These are phyloP conservation scores for Blastocystis hominis DNA, from an alignment of 352 stramenopile genomes.

Conservation along the genomic window DNA sequence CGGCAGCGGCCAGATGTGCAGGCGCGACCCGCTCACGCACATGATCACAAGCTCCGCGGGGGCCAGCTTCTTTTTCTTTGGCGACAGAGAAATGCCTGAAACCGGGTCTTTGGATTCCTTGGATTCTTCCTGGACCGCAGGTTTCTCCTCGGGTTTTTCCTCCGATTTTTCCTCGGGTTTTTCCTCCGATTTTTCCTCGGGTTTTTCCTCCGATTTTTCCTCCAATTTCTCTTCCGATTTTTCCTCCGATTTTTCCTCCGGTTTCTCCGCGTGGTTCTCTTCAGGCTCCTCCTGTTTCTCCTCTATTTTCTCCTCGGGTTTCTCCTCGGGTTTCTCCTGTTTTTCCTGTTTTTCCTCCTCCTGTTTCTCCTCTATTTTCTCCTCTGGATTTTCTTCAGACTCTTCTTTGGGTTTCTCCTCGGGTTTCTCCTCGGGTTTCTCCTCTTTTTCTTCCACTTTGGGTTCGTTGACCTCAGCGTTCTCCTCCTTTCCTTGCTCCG, in stretches of 20 bases:
- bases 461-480: not conserved
- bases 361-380: slow-evolving; percentile 49
- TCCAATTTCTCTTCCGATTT: not conserved
- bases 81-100: not conserved
- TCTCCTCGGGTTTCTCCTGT: not conserved
- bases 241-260: not conserved
- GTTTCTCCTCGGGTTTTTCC: not conserved
- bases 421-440: not conserved
- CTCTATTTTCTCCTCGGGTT: not conserved
- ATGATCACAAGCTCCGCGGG: not conserved
- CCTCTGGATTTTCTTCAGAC: not conserved
- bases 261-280: not conserved
- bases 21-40: not conserved
- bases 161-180: slow-evolving; percentile 7
- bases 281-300: slow-evolving; percentile 38
- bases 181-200: not conserved
- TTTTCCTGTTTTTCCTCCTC: slow-evolving; percentile 44
- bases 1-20: slow-evolving; percentile 27
- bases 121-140: not conserved
- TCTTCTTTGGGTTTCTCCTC: not conserved
- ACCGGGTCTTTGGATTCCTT: not conserved
- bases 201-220: not conserved
- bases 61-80: not conserved
- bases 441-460: not conserved
- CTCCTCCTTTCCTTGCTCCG: not conserved